These are phyloP conservation scores for Eucalyptus pauciflora DNA, from an alignment of 345 rosid genomes.

Conservation along the genomic window DNA sequence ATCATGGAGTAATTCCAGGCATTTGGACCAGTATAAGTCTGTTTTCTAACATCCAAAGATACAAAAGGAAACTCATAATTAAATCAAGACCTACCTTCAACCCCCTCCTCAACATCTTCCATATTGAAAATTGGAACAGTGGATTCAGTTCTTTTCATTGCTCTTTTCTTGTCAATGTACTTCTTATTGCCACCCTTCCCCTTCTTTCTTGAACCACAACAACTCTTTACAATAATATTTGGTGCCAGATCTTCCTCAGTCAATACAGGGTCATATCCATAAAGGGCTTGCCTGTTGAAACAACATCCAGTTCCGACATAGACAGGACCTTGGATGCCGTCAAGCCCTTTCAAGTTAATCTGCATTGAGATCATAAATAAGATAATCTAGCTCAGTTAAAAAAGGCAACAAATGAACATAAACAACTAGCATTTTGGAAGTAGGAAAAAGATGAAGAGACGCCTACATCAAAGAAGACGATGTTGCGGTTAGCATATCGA, in stretches of 20 bases:
- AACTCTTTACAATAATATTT: constrained; percentile 87
- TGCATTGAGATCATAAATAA: constrained; percentile 13
- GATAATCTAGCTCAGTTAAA: background rate
- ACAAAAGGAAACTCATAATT: background rate
- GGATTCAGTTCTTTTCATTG: constrained; percentile 86
- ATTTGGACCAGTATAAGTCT: background rate
- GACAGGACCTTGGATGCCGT: constrained; percentile 98
- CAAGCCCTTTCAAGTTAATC: constrained; percentile 98
- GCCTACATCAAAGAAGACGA: constrained; percentile 95
- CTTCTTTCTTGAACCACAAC: constrained; percentile 95
- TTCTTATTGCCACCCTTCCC: constrained; percentile 61
- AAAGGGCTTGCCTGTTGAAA: constrained; percentile 96
- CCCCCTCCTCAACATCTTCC: constrained; percentile 98
- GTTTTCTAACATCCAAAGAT: background rate
- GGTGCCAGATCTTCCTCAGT: constrained; percentile 95
- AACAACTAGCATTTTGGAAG: background rate
- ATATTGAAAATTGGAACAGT: constrained; percentile 91
- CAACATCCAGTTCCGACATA: constrained; percentile 99
- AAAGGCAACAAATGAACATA: background rate
- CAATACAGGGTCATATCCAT: constrained; percentile 97
- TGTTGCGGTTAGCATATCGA: constrained; percentile 99
- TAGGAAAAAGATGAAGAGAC: background rate
- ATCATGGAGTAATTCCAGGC: background rate
- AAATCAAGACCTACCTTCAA: constrained; percentile 63
- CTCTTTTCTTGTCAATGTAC: constrained; percentile 68